phyloP scores from a whole-genome alignment of 1,284 basidiomycete species.

The Ceratorhiza oryzae-sativae region DNA sequence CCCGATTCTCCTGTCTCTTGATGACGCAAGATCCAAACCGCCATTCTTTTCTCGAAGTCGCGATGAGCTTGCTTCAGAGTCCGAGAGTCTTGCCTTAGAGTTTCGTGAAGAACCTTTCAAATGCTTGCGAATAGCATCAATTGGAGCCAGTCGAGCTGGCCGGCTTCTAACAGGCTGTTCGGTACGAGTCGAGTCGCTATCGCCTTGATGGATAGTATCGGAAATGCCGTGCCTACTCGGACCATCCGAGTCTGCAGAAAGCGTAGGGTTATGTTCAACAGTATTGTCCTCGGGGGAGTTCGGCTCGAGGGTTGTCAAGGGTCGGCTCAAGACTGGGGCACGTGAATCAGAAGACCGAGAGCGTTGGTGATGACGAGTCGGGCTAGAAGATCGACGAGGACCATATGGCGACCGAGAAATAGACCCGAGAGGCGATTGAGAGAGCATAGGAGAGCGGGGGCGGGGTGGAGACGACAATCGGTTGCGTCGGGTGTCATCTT shows the following conservation, averaged over 20 bases:
- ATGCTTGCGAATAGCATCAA: constrained; percentile 31
- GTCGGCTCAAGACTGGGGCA: background rate
- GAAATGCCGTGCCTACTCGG: background rate
- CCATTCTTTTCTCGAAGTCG: background rate
- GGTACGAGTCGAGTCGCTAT: too few species aligned
- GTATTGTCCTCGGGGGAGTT: background rate
- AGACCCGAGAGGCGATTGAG: background rate
- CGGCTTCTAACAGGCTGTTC: constrained; percentile 8
- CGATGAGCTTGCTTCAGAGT: background rate
- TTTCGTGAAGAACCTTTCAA: constrained; percentile 23
- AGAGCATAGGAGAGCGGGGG: background rate
- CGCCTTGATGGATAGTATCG: background rate
- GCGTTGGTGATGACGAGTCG: background rate
- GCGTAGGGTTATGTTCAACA: background rate
- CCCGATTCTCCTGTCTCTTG: background rate
- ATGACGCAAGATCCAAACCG: background rate
- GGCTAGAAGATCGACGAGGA: background rate
- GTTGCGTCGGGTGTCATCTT: background rate
- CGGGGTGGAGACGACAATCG: background rate
- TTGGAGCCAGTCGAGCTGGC: constrained; percentile 5
- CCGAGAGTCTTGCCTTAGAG: background rate
- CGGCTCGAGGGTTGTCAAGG: constrained; percentile 1
- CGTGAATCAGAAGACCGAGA: constrained; percentile 1
- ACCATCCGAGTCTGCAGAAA: too few species aligned
- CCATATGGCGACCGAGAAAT: background rate